Evolutionary conservation across 495 filamentous ascomycete genomes (phyloP), one percentile per base, ranked within the genome.

Genomic region (Choiromyces venosus): DNA sequence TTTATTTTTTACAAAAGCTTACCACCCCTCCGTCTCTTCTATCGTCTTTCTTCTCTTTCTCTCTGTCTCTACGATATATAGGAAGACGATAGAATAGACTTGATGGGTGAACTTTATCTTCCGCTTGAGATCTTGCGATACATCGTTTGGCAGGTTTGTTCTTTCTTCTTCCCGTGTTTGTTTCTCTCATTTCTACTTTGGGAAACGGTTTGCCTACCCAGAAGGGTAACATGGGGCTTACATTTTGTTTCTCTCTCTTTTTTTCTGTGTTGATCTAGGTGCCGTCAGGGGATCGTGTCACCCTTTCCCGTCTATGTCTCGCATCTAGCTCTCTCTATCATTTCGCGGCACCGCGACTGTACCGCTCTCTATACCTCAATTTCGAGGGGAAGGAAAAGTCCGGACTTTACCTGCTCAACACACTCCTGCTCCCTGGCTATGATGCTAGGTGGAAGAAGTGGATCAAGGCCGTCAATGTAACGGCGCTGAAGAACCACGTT

Each of bases 261-360:
- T 25, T 1, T 25, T 29, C n/a, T n/a, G n/a, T n/a, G n/a, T 61
- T 61, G 16, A 61, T 61, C 52, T 16, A 61, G 52, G 52, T 61
- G 52, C 52, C 25, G 10, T 29, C 52, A 29, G 52, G 12, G 25
- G 52, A 25, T 35, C 71, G 66, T 56, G 35, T 33, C 19, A 67
- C 67, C 37, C 66, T 73, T 61, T 69, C 33, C n/a, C 68, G 29
- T 61, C 12, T 73, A 14, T 73, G 71, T 73, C 71, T 73, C 36
- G 71, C 40, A 66, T 73, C 44, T 29, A 56, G 37, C 37, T 67
- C 39, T 19, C 66, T 52, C 19, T 73, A 73, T 52, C 40, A 69
- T 73, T 67, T 73, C 29, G 66, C 71, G 14, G 71, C 33, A n/a
- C 71, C 71, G 16, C 66, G 42, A 8, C 39, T 73, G 12, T 73